Base-by-base conservation (phyloP, 108 stramenopile genomes). In the Cyclostephanos invisitatus region DNA sequence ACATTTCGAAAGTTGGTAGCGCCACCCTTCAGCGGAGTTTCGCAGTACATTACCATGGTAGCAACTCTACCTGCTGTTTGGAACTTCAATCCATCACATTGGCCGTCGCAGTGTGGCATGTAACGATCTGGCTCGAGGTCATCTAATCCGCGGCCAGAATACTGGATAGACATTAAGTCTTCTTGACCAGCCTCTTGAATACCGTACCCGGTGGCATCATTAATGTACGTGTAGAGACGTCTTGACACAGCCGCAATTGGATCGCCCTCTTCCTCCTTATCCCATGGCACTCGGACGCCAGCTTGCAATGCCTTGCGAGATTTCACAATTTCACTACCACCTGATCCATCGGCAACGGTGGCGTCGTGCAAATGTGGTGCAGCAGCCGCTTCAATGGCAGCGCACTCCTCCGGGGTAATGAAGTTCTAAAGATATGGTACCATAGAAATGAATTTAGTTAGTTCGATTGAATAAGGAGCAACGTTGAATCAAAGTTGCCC, bases 51-150 rank as follows among this genome's bases (percentile, higher is more conserved):
- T 10, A 97, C 93, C 86, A 96, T 85, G 22, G 96, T 96, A 36
- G 96, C 95, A 25, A 97, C 91, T 37, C 96, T 72, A 1, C 91
- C 90, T 8, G 89, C 90, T 2, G 36, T 46, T 59, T 80, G 78
- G 84, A 92, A 89, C 25, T 73, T 74, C 17, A 86, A 69, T 0
- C 92, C 93, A 37, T 86, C 83, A 49, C 90, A 88, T 20, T 87
- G 81, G n/a, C 97, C 97, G 73, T 97, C 97, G 80, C 97, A 97
- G 66, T 97, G 97, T 1, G 97, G 94, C 40, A 68, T 81, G 76
- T 97, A 97, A 22, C 91, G 80, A 82, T 97, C 91, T 11, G 84
- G 81, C 62, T 86, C 86, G 8, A 84, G 62, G 59, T 87, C 80
- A 50, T 86, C 73, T 14, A 70, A 32, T 6, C 89, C 89, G n/a